Conservation (phyloP, 2,329 filamentous ascomycete species). For the Cordyceps fumosorosea region DNA sequence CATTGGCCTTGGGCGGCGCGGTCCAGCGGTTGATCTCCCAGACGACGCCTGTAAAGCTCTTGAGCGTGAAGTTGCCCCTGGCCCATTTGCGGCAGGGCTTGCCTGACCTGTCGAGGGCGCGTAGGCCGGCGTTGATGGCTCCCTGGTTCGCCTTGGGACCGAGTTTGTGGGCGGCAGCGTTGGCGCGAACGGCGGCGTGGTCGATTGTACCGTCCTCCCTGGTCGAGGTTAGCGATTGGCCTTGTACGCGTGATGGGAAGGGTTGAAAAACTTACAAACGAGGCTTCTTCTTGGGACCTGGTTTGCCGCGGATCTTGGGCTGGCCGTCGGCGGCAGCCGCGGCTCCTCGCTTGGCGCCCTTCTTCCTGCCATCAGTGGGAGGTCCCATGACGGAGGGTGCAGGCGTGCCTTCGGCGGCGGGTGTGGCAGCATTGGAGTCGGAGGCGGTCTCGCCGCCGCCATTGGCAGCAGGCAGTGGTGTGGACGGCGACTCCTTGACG, state of each 20-base stretch:
- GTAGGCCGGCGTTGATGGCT: conserved; percentile 92
- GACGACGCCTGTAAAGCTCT: conserved; percentile 82
- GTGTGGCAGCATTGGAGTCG: conserved; percentile 55
- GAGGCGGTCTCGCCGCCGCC: conserved; percentile 50
- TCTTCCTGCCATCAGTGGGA: conserved; percentile 63
- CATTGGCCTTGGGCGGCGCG: conserved; percentile 53
- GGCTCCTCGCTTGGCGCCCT: conserved; percentile 65
- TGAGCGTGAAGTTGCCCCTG: conserved; percentile 73
- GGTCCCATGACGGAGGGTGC: conserved; percentile 52
- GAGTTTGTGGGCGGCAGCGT: conserved; percentile 64
- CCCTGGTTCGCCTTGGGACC: conserved; percentile 95
- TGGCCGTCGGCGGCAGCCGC: conserved; percentile 52
- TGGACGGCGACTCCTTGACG: conserved; percentile 38
- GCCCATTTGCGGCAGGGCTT: conserved; percentile 90
- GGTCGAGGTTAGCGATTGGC: conserved; percentile 13
- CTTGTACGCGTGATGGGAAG: conserved; percentile 4
- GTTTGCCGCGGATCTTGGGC: conserved; percentile 74
- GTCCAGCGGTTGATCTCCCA: conserved; percentile 84
- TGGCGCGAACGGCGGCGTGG: conserved; percentile 40
- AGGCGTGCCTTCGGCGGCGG: conserved; percentile 47
- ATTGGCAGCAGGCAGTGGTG: conserved; percentile 32
- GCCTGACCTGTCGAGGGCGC: conserved; percentile 85
- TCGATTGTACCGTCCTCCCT: conserved; percentile 61
- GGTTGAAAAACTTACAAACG: conserved; percentile 61
- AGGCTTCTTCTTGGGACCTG: conserved; percentile 94